These are phyloP conservation scores for Chaetomium tenue DNA, from an alignment of 495 filamentous ascomycete genomes.

Conservation along the genomic window DNA sequence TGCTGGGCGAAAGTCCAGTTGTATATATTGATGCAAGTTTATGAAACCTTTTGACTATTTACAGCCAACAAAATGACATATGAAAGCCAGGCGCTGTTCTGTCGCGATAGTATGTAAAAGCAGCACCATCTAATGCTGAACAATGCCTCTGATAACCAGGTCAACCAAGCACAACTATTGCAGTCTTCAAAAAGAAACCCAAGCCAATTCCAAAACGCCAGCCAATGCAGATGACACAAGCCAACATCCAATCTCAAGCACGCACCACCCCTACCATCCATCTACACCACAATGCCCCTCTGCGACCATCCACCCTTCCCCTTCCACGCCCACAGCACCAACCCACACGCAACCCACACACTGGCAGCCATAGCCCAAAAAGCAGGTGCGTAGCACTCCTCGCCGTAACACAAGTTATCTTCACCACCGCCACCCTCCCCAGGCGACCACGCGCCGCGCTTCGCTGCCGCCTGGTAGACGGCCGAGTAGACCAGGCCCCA, in stretches of 20 bases:
- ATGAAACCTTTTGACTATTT: no score
- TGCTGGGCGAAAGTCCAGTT: no score
- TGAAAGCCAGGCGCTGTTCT: no score
- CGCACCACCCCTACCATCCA: background rate
- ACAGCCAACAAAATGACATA: no score
- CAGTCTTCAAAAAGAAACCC: background rate
- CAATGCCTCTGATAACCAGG: background rate
- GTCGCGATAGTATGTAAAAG: no score
- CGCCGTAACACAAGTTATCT: slow-evolving; percentile 67
- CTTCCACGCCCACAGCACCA: slow-evolving; percentile 81
- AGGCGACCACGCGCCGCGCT: slow-evolving; percentile 21
- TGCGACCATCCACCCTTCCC: slow-evolving; percentile 70
- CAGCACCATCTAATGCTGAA: background rate
- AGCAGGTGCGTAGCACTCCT: slow-evolving; percentile 68
- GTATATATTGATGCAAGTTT: no score
- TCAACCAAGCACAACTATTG: background rate
- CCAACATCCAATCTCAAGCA: background rate
- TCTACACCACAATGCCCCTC: slow-evolving; percentile 68
- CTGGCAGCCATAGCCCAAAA: slow-evolving; percentile 80
- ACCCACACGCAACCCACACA: slow-evolving; percentile 70
- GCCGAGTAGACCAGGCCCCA: slow-evolving; percentile 83
- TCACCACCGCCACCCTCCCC: slow-evolving; percentile 23
- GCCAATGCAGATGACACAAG: background rate
- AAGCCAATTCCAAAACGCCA: background rate
- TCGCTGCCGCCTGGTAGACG: slow-evolving; percentile 68